Evolutionary conservation across 371 early-diverging fungal species (phyloP), one percentile per base, ranked within the genome.

Genomic region (Mucor indicus): DNA sequence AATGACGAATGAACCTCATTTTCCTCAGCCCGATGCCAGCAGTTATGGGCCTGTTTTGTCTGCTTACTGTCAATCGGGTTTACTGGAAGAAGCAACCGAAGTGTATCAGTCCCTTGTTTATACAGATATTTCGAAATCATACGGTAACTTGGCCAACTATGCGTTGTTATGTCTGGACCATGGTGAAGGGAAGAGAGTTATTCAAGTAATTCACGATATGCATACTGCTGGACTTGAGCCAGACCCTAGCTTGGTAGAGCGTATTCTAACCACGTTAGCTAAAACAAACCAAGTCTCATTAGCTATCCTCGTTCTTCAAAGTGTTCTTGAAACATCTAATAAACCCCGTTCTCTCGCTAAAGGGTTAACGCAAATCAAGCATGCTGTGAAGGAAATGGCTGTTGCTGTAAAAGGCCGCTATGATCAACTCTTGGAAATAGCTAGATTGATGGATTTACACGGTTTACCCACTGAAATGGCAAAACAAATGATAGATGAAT

Each of bases 121-220:
- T 36, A 69, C 65, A 0, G 72, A 75, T 37, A 66, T 75, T 43
- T 44, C 63, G 29, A 71, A 71, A 32, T 53, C 69, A 0, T 75
- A 75, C 44, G 72, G 75, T 21, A 75, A 71, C 35, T 44, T 75
- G n/a, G 75, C 75, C 44, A 69, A 65, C 37, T 75, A 67, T 42
- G 64, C 67, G 5, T 46, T 72, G 11, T 45, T 75, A 15, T 75
- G 75, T 31, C 36, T 75, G 20, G 37, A 37, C 9, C 21, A 23
- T 15, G 29, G 51, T 9, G 27, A 45, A 4, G 54, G 57, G 10
- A 38, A 56, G 4, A 38, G 41, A 7, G 41, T 30, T 10, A 37
- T 48, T 13, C 12, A 32, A 0, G 65, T 75, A 4, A 44, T 75
- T 3, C 21, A 51, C 11, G 69, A 67, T 29, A 75, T 75, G 75